phyloP scores from a whole-genome alignment of 164 flowering plant genomes.

The Vitis cinerea region DNA sequence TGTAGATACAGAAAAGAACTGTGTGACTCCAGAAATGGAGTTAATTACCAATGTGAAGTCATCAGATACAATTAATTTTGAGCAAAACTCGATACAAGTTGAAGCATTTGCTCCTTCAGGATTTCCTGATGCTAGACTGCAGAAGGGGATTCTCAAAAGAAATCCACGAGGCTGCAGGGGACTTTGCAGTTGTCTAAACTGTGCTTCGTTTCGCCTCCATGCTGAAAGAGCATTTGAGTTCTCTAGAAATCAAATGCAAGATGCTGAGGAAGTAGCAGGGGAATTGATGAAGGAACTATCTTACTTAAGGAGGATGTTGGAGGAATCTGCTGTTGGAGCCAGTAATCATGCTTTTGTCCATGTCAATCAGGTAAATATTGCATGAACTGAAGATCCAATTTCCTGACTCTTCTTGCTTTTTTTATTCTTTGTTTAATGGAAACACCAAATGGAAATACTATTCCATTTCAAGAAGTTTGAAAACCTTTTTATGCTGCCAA shows the following conservation, averaged over 20 bases:
- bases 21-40: neutral
- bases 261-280: slow-evolving; percentile 59
- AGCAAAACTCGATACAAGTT: slow-evolving; percentile 9
- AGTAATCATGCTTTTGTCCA: slow-evolving; percentile 16
- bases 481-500: too few species aligned
- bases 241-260: slow-evolving; percentile 68
- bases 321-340: slow-evolving; percentile 28
- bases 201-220: slow-evolving; percentile 67
- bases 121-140: slow-evolving; percentile 15
- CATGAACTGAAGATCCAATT: neutral
- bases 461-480: too few species aligned
- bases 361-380: slow-evolving; percentile 33
- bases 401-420: neutral
- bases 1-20: slow-evolving; percentile 7
- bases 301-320: slow-evolving; percentile 40
- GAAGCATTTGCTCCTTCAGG: slow-evolving; percentile 9
- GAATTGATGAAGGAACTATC: slow-evolving; percentile 55
- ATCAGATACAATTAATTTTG: slow-evolving; percentile 7
- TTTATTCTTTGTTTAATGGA: neutral
- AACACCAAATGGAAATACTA: too few species aligned
- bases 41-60: slow-evolving; percentile 12
- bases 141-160: slow-evolving; percentile 60
- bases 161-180: slow-evolving; percentile 64
- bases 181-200: slow-evolving; percentile 52
- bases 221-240: slow-evolving; percentile 75